phyloP scores from a whole-genome alignment of 2,329 filamentous ascomycete species.

The Monilinia vaccinii-corymbosi region DNA sequence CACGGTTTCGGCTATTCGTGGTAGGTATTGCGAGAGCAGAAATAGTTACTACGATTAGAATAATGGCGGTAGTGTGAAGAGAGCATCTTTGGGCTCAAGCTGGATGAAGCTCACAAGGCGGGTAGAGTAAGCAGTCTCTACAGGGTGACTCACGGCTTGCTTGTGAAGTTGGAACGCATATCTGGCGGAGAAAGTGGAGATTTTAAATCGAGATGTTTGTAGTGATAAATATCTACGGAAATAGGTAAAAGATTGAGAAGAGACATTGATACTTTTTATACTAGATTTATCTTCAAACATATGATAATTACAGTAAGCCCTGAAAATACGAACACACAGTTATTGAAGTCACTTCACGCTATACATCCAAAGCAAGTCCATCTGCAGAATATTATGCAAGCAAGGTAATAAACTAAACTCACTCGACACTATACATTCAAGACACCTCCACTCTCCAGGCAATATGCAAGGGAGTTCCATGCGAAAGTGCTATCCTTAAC shows the following conservation, averaged over 20 bases:
- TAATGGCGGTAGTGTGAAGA: neutral
- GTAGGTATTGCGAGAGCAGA: neutral
- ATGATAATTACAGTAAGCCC: too few species aligned
- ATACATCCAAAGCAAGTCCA: too few species aligned
- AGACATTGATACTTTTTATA: neutral
- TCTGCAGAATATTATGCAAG: too few species aligned
- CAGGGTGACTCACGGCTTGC: neutral
- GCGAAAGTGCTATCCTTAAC: too few species aligned
- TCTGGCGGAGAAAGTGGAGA: neutral
- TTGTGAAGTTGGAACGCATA: neutral
- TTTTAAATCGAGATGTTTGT: neutral
- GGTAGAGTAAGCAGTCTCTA: neutral
- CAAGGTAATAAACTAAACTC: too few species aligned
- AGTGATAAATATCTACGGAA: neutral
- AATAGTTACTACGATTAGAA: neutral
- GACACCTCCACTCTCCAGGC: too few species aligned
- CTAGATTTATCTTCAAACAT: neutral
- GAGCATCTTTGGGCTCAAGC: neutral
- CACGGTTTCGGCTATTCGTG: neutral
- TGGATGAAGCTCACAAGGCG: neutral
- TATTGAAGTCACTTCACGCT: too few species aligned
- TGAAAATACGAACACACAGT: too few species aligned
- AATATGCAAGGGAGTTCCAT: neutral
- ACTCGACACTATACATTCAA: too few species aligned
- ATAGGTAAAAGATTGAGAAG: neutral